These are phyloP conservation scores for Rhizophora apiculata DNA, from an alignment of 345 rosid genomes.

Conservation along the genomic window DNA sequence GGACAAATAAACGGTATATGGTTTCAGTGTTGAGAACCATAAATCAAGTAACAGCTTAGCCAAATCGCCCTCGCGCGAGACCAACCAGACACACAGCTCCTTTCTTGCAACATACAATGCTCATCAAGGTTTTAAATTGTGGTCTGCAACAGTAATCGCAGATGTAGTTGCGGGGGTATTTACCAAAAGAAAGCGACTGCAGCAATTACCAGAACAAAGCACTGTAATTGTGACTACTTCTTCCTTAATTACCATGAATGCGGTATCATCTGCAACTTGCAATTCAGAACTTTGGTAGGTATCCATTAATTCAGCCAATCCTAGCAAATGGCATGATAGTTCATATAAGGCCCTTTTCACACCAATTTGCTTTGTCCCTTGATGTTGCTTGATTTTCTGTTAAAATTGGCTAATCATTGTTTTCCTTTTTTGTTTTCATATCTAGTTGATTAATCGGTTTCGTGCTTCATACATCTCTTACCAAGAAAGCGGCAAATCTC, in stretches of 20 bases:
- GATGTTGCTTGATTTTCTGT: neutral
- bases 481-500: neutral
- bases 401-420: neutral
- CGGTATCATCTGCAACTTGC: too few relatives aligned
- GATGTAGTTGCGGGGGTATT: too few relatives aligned
- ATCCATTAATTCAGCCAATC: too few relatives aligned
- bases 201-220: too few relatives aligned
- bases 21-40: neutral
- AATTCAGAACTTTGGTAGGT: too few relatives aligned
- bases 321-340: neutral
- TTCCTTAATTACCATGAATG: too few relatives aligned
- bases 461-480: slow-evolving; percentile 2
- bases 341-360: slow-evolving; percentile 3
- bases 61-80: neutral
- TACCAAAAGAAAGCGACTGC: too few relatives aligned
- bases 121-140: neutral
- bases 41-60: neutral
- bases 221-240: too few relatives aligned
- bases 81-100: neutral
- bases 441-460: too few relatives aligned
- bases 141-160: neutral
- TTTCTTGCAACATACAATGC: neutral
- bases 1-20: neutral
- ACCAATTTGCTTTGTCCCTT: slow-evolving; percentile 1
- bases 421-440: too few relatives aligned